Percentiles rank a stretch among this genome's conserved stretches.
phyloP scores from a whole-genome alignment of 2,329 filamentous ascomycete species.

The Macrophomina tecta region DNA sequence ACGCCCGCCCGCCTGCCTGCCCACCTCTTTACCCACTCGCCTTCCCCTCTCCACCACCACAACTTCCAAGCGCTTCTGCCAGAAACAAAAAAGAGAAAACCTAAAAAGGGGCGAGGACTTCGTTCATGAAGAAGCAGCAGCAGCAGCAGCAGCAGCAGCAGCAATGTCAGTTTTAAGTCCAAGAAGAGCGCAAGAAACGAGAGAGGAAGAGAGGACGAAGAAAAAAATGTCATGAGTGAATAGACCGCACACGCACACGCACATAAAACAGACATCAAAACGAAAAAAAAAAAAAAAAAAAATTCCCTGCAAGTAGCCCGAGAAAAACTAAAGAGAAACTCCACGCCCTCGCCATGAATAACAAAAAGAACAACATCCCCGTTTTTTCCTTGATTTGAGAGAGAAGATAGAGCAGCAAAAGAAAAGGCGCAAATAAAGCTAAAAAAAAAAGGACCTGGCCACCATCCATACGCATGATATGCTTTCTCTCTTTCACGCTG shows the following conservation, averaged over 20 bases:
- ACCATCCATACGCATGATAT: neutral
- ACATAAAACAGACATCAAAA: neutral
- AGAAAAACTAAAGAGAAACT: neutral
- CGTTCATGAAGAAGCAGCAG: neutral
- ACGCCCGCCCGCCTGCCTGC: too few species aligned
- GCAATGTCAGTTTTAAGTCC: too few species aligned
- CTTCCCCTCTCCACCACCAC: too few species aligned
- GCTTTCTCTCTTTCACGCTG: neutral
- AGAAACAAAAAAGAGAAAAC: too few species aligned
- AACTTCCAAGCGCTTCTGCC: too few species aligned
- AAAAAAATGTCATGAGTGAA: neutral
- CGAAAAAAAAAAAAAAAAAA: constrained; percentile 3
- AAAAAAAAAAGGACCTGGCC: neutral
- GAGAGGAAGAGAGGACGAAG: neutral
- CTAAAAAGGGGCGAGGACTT: too few species aligned
- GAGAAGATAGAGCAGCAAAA: neutral
- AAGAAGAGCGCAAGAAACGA: neutral
- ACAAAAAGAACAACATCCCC: neutral
- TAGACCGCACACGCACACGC: too few species aligned
- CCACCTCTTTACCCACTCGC: too few species aligned
- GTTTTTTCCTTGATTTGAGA: constrained; percentile 8
- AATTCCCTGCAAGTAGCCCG: constrained; percentile 5
- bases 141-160: neutral
- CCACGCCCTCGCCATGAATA: constrained; percentile 24
- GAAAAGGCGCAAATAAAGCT: neutral